Conservation (phyloP, 306 rosid genomes). For the Dicorynia guianensis region DNA sequence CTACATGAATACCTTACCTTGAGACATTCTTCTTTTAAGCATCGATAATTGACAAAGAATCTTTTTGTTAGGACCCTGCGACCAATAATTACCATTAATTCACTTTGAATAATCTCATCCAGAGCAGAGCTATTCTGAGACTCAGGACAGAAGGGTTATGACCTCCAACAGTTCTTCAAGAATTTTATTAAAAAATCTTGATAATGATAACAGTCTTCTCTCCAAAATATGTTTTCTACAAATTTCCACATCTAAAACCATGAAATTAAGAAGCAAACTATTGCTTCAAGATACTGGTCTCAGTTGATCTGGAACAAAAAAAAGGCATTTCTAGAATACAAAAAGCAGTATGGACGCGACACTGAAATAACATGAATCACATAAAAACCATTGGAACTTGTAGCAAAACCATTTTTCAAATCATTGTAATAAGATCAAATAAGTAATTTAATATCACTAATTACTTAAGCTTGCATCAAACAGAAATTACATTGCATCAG, state of each 20-base stretch:
- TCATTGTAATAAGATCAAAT: neutral
- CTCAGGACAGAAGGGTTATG: constrained; percentile 11
- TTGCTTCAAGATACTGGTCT: neutral
- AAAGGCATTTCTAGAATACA: constrained; percentile 16
- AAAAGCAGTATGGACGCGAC: constrained; percentile 5
- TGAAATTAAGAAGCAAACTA: constrained; percentile 26
- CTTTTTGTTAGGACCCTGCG: constrained; percentile 80
- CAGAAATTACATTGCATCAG: neutral
- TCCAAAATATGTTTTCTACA: constrained; percentile 1
- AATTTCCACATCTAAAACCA: constrained; percentile 9
- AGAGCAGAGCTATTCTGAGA: constrained; percentile 28
- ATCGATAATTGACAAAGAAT: constrained; percentile 92
- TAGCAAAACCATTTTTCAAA: constrained; percentile 2
- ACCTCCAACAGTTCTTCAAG: constrained; percentile 11
- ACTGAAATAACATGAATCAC: constrained; percentile 19
- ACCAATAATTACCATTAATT: constrained; percentile 32
- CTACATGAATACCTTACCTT: constrained; percentile 58
- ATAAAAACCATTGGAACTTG: neutral
- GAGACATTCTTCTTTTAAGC: constrained; percentile 95
- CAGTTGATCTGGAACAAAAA: neutral
- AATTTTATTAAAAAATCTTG: constrained; percentile 13
- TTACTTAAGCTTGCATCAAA: neutral
- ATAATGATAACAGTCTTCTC: constrained; percentile 11
- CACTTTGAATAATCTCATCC: constrained; percentile 31
- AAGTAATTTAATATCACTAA: neutral